A percentile compares a stretch with the other conserved stretches of the same genome.
Evolutionary conservation across 2,329 filamentous ascomycete species (phyloP).

Genomic region (Penicillium rolfsii): DNA sequence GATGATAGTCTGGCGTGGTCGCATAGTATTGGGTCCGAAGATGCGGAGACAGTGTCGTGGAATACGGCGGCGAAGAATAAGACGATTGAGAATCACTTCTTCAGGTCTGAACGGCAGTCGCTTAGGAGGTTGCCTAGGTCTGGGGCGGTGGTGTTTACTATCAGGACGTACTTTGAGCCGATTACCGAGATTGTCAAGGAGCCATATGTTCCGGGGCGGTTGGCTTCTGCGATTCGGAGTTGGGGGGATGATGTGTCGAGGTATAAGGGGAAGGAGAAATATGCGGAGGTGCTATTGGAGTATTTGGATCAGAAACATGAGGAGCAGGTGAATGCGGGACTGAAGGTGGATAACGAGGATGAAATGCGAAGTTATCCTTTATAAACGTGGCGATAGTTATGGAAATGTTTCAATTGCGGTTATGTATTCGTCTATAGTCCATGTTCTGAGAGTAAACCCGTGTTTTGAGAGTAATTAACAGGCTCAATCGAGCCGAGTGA

Average conservation of each 20-base stretch:
- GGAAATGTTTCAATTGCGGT: background rate
- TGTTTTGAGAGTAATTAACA: background rate
- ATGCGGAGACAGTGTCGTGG: slow-evolving; percentile 68
- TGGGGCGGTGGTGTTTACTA: slow-evolving; percentile 70
- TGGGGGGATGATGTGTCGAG: slow-evolving; percentile 76
- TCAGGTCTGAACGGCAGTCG: slow-evolving; percentile 75
- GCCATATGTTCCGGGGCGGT: slow-evolving; percentile 73
- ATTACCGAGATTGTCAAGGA: slow-evolving; percentile 69
- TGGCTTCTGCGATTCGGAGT: slow-evolving; percentile 77
- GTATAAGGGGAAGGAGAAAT: slow-evolving; percentile 79
- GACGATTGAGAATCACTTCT: slow-evolving; percentile 73
- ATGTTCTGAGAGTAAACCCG: background rate
- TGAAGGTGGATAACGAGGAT: slow-evolving; percentile 65
- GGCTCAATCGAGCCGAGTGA: background rate
- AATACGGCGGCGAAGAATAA: slow-evolving; percentile 74
- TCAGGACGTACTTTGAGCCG: slow-evolving; percentile 77
- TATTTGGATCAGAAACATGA: slow-evolving; percentile 75
- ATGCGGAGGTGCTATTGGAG: slow-evolving; percentile 72
- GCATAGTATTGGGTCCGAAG: slow-evolving; percentile 73
- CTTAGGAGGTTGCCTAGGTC: slow-evolving; percentile 64
- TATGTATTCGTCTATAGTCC: background rate
- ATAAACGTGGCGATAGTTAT: slow-evolving; percentile 25
- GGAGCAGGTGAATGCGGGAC: slow-evolving; percentile 69
- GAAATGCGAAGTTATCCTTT: slow-evolving; percentile 66
- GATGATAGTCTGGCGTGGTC: slow-evolving; percentile 79